phyloP scores from a whole-genome alignment of 2,329 filamentous ascomycete species.

The Didymella keratinophila region DNA sequence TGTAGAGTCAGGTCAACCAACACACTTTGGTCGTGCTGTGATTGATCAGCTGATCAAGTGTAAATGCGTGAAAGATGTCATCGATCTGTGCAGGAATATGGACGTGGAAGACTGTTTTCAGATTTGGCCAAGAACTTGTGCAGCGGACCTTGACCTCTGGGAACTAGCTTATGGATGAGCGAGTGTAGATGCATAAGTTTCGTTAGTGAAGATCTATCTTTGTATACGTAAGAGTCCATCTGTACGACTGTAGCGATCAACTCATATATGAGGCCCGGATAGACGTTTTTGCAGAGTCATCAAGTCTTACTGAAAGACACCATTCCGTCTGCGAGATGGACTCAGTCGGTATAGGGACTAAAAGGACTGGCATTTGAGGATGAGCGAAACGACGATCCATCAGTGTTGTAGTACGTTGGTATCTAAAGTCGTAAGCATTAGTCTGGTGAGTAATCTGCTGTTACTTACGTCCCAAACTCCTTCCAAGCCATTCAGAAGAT shows the following conservation, averaged over 20 bases:
- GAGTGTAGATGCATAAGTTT: neutral
- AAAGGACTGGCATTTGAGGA: conserved; percentile 6
- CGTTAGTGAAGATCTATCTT: neutral
- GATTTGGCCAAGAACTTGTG: neutral
- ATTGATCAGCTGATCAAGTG: neutral
- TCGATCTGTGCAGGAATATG: neutral
- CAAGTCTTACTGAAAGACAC: neutral
- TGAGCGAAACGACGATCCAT: conserved; percentile 6
- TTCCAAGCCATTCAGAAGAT: neutral
- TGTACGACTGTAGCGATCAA: neutral
- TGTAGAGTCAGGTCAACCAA: neutral
- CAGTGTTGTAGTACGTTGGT: conserved; percentile 7
- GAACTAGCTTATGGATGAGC: neutral
- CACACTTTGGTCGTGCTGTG: neutral
- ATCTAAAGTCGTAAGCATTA: neutral
- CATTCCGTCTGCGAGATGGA: neutral
- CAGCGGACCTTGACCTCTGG: neutral
- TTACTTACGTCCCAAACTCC: conserved; percentile 8
- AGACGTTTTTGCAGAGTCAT: neutral
- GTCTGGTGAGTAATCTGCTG: neutral
- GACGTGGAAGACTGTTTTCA: neutral
- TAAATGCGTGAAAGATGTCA: neutral
- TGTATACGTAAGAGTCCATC: no score
- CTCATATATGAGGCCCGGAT: neutral
- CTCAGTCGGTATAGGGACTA: conserved; percentile 17